phyloP scores from a whole-genome alignment of 2,329 filamentous ascomycete species.

The Leptosphaerulina australis region DNA sequence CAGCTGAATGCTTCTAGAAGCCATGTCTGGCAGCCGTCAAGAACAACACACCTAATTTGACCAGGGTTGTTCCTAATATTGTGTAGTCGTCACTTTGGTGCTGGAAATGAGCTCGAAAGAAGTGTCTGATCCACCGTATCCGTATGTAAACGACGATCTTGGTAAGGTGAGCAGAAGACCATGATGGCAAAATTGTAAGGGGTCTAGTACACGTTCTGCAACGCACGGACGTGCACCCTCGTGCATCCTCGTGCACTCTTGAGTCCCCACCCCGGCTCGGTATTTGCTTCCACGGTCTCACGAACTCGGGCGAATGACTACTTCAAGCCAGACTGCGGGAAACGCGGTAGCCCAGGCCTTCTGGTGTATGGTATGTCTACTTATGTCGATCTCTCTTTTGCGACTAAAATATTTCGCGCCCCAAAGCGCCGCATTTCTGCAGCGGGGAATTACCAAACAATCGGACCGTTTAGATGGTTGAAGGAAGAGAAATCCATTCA shows the following conservation, averaged over 20 bases:
- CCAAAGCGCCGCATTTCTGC: neutral
- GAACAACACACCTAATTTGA: neutral
- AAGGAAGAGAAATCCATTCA: neutral
- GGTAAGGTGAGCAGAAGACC: neutral
- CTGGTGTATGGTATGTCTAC: neutral
- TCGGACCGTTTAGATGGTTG: neutral
- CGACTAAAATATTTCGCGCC: neutral
- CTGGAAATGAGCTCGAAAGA: neutral
- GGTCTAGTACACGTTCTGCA: neutral
- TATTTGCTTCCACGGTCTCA: neutral
- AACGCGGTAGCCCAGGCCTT: neutral
- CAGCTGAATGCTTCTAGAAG: slow-evolving; percentile 6
- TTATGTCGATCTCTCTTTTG: too few species aligned
- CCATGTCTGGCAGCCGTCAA: neutral
- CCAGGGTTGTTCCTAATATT: neutral
- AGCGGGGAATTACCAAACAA: slow-evolving; percentile 6
- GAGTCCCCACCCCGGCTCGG: slow-evolving; percentile 8
- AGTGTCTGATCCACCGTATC: neutral
- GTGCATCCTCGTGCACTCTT: too few species aligned
- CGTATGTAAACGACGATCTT: neutral
- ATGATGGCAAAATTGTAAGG: slow-evolving; percentile 4
- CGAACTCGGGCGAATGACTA: slow-evolving; percentile 6
- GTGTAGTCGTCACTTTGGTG: neutral
- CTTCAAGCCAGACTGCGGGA: slow-evolving; percentile 2
- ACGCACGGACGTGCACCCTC: neutral